Percentiles rank a stretch among this genome's conserved stretches.
Evolutionary conservation across 139 green algal species (phyloP).

Genomic region (Tetraselmis chui): DNA sequence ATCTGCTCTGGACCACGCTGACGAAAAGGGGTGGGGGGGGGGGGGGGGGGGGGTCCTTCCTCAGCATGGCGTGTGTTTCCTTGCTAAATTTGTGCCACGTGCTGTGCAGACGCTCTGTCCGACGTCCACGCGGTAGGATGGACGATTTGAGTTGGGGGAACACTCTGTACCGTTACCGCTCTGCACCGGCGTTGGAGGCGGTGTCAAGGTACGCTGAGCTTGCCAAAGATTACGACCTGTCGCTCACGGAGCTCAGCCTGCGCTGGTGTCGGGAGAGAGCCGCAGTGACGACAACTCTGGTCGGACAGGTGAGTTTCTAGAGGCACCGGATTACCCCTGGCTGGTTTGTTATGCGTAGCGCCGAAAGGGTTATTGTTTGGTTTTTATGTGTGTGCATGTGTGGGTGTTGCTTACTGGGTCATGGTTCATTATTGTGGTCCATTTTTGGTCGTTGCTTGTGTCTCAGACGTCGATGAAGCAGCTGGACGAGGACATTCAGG

Average conservation of each 20-base stretch:
- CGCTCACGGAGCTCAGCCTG: constrained; percentile 7
- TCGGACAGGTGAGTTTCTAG: constrained; percentile 13
- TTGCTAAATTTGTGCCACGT: no score
- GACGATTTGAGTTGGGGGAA: constrained; percentile 15
- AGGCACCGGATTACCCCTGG: no score
- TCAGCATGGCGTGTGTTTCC: background rate
- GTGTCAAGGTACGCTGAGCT: constrained; percentile 4
- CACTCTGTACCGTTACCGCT: constrained; percentile 20
- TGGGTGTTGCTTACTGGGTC: no score
- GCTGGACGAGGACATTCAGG: constrained; percentile 8
- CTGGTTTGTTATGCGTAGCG: no score
- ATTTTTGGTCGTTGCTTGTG: background rate
- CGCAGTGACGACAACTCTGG: constrained; percentile 9
- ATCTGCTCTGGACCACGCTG: no score
- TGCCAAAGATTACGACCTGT: constrained; percentile 5
- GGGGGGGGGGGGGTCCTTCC: no score
- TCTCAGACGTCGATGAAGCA: constrained; percentile 8
- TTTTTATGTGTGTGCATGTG: no score
- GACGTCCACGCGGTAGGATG: constrained; percentile 14
- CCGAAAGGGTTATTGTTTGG: no score
- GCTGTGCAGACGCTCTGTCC: background rate
- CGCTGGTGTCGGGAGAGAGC: constrained; percentile 5
- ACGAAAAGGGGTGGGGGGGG: no score
- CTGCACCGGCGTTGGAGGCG: constrained; percentile 4
- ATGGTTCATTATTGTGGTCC: no score